These are phyloP conservation scores for Aquanectria penicillioides DNA, from an alignment of 2,329 filamentous ascomycete genomes.

Conservation along the genomic window DNA sequence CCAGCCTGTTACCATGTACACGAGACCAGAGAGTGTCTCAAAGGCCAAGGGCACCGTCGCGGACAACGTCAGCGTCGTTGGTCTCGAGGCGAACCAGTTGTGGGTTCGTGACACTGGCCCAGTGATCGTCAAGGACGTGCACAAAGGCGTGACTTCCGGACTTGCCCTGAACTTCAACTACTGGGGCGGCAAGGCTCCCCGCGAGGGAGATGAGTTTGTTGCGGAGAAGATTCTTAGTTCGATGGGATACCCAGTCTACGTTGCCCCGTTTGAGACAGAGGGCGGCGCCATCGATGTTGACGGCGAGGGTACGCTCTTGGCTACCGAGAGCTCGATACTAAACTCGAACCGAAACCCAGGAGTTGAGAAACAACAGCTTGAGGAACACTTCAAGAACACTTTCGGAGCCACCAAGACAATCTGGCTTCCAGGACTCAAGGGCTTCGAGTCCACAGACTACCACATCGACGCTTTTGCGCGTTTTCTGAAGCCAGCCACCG, in stretches of 20 bases:
- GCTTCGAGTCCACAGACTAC: constrained; percentile 39
- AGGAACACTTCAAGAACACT: constrained; percentile 30
- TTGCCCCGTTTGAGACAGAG: constrained; percentile 30
- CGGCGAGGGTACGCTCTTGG: constrained; percentile 41
- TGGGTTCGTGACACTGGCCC: constrained; percentile 45
- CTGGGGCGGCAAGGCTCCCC: constrained; percentile 38
- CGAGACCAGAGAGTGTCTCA: constrained; percentile 4
- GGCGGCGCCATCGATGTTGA: constrained; percentile 43
- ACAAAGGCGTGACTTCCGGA: constrained; percentile 18
- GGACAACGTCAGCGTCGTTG: constrained; percentile 6
- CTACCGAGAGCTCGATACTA: constrained; percentile 42
- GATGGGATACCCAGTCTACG: constrained; percentile 3
- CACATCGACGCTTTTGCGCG: constrained; percentile 44
- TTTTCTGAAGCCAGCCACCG: constrained; percentile 35
- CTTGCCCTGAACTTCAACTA: constrained; percentile 43
- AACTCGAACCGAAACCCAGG: constrained; percentile 43
- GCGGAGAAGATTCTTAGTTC: constrained; percentile 21
- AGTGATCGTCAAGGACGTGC: constrained; percentile 27
- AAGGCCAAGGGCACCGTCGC: constrained; percentile 14
- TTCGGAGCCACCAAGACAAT: constrained; percentile 41
- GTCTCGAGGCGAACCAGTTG: constrained; percentile 29
- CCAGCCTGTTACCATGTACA: constrained; percentile 39
- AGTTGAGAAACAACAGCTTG: constrained; percentile 28
- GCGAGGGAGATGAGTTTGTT: constrained; percentile 18
- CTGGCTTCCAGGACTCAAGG: constrained; percentile 40